Evolutionary conservation across 441 rosid species (phyloP).

Genomic region (Pelargonium cotyledonis): DNA sequence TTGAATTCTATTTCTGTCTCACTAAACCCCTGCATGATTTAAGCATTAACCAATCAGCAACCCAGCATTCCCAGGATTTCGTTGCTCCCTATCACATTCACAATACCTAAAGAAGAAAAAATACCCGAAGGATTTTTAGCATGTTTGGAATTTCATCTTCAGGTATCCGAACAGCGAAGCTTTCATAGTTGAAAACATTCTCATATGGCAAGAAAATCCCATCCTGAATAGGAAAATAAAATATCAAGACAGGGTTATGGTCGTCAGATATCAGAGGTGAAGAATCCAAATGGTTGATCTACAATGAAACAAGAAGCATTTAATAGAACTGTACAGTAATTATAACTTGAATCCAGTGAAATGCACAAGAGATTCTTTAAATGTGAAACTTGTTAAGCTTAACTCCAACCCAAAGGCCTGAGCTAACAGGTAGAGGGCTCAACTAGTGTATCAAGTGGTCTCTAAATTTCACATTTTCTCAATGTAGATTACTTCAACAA

Average conservation of each 20-base stretch:
- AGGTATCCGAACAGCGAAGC: slow-evolving; percentile 73
- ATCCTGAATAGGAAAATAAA: slow-evolving; percentile 47
- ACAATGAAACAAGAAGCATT: neutral
- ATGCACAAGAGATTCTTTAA: neutral
- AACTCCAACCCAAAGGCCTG: too few relatives aligned
- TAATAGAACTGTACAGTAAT: neutral
- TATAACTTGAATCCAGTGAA: neutral
- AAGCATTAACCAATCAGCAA: neutral
- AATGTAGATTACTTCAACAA: neutral
- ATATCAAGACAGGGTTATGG: neutral
- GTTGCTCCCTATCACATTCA: slow-evolving; percentile 2
- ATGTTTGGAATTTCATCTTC: slow-evolving; percentile 89
- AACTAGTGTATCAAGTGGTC: too few relatives aligned
- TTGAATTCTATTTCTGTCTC: slow-evolving; percentile 67
- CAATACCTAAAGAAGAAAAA: slow-evolving; percentile 11
- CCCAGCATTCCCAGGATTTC: neutral
- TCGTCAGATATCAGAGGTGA: too few relatives aligned
- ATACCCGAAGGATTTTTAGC: slow-evolving; percentile 78
- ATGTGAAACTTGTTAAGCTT: neutral
- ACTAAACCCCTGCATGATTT: slow-evolving; percentile 45
- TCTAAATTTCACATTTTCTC: too few relatives aligned
- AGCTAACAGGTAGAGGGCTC: too few relatives aligned
- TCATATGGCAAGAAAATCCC: slow-evolving; percentile 91
- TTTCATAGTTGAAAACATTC: slow-evolving; percentile 82
- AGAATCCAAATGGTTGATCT: neutral